Evolutionary conservation across 768 basidiomycete species (phyloP).

Genomic region (Solioccasus polychromus): DNA sequence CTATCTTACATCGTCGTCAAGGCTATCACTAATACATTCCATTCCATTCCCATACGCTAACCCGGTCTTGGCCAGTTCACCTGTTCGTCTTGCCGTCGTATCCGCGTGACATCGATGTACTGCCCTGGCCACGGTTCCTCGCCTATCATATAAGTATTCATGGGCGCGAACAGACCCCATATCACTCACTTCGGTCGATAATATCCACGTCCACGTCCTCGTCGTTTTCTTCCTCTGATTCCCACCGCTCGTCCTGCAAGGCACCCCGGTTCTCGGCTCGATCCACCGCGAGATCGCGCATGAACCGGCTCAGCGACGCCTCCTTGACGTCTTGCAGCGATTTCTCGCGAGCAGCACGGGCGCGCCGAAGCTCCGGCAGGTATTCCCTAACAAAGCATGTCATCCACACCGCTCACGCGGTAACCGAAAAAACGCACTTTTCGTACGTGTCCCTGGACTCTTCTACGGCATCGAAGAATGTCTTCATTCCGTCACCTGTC

Average conservation of each 20-base stretch:
- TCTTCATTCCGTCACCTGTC: constrained; percentile 91
- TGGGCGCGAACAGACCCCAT: background rate
- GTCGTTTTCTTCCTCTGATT: constrained; percentile 52
- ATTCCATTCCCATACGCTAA: constrained; percentile 31
- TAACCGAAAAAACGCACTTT: constrained; percentile 49
- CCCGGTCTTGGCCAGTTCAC: constrained; percentile 73
- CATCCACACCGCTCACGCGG: too few species aligned
- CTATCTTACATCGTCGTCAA: too few species aligned
- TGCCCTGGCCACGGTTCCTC: constrained; percentile 70
- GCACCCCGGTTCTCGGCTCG: constrained; percentile 58
- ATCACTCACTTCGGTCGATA: constrained; percentile 65
- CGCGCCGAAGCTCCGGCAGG: constrained; percentile 80
- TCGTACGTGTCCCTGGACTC: constrained; percentile 86
- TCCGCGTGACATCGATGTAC: constrained; percentile 71
- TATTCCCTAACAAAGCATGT: constrained; percentile 62
- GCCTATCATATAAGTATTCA: constrained; percentile 38
- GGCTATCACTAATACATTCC: too few species aligned
- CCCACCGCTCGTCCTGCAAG: constrained; percentile 60
- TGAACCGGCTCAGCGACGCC: constrained; percentile 72
- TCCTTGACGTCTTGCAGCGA: constrained; percentile 63
- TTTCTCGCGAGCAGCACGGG: constrained; percentile 61
- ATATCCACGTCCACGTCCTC: constrained; percentile 55
- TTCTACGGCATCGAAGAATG: constrained; percentile 91
- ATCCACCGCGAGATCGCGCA: constrained; percentile 80
- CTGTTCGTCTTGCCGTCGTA: constrained; percentile 51